Conservation (phyloP, 2,329 filamentous ascomycete species). For the Diaporthe sp. region DNA sequence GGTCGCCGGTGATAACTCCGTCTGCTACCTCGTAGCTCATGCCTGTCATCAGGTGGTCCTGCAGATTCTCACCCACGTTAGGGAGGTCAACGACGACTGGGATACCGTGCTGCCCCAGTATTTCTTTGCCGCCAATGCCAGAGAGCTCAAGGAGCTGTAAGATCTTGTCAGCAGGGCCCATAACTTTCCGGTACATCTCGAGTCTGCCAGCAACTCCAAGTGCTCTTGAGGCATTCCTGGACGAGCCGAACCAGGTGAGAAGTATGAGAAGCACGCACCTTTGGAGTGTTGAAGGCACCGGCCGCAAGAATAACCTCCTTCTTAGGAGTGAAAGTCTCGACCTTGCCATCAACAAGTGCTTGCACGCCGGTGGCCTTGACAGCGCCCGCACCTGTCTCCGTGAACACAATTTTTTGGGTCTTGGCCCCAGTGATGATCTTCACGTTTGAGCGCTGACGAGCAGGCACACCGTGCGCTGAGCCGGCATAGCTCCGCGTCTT, state of each 20-base stretch:
- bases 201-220: not conserved
- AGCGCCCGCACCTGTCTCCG: slow-evolving; percentile 22
- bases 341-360: slow-evolving; percentile 38
- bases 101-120: not conserved
- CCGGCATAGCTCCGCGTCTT: slow-evolving; percentile 42
- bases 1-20: slow-evolving; percentile 43
- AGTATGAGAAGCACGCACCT: not conserved
- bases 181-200: not conserved
- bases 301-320: slow-evolving; percentile 42
- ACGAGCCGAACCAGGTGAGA: not conserved
- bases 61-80: slow-evolving; percentile 32
- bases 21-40: slow-evolving; percentile 44
- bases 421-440: slow-evolving; percentile 37
- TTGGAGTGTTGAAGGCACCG: slow-evolving; percentile 41
- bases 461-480: slow-evolving; percentile 39
- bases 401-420: slow-evolving; percentile 37
- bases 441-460: slow-evolving; percentile 40
- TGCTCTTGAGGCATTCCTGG: not conserved
- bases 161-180: not conserved
- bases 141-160: slow-evolving; percentile 41
- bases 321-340: slow-evolving; percentile 23
- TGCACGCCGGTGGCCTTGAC: slow-evolving; percentile 38
- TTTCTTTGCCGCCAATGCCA: slow-evolving; percentile 35
- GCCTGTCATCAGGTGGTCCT: slow-evolving; percentile 35
- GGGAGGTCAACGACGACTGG: slow-evolving; percentile 23